Conservation (phyloP, 306 rosid species). For the Quercus robur region DNA sequence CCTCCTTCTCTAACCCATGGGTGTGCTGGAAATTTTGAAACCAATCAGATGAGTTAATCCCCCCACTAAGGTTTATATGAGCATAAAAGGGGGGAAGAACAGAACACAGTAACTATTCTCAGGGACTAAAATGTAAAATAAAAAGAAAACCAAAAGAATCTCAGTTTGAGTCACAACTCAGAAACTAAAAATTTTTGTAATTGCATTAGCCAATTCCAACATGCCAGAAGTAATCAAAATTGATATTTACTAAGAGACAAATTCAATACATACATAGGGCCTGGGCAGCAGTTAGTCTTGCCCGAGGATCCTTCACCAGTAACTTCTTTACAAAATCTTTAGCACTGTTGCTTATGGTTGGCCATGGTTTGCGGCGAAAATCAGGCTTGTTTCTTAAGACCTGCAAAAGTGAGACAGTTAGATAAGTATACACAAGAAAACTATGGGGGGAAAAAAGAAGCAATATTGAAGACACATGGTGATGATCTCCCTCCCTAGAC, state of each 20-base stretch:
- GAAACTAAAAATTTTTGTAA: background rate
- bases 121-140: background rate
- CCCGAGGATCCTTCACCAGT: constrained; percentile 93
- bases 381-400: constrained; percentile 92
- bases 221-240: constrained; percentile 20
- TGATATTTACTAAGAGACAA: constrained; percentile 20
- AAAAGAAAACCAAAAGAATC: background rate
- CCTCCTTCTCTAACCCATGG: constrained; percentile 99
- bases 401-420: constrained; percentile 35
- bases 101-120: constrained; percentile 8
- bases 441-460: background rate
- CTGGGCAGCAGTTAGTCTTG: constrained; percentile 99
- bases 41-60: constrained; percentile 13
- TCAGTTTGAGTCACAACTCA: background rate
- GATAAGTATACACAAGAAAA: constrained; percentile 1
- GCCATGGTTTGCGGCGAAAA: constrained; percentile 98
- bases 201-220: constrained; percentile 11
- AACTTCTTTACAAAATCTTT: constrained; percentile 95
- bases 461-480: background rate
- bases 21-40: constrained; percentile 69
- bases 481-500: background rate
- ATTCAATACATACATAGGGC: constrained; percentile 73
- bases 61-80: background rate
- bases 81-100: background rate
- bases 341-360: constrained; percentile 65